phyloP scores from a whole-genome alignment of 2,329 filamentous ascomycete species.

The Monosporascus cannonballus region DNA sequence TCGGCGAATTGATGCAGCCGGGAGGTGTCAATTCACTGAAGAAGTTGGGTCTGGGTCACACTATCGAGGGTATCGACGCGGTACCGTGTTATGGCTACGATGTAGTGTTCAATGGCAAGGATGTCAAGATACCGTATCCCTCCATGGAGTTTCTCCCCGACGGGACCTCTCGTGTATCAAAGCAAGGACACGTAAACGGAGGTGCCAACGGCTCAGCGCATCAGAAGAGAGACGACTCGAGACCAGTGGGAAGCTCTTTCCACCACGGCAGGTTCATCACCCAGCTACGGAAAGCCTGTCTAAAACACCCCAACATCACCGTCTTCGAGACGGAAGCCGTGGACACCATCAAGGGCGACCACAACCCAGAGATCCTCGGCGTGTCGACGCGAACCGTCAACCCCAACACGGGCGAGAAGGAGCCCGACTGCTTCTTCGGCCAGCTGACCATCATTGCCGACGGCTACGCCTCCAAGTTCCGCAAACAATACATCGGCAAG shows the following conservation, averaged over 20 bases:
- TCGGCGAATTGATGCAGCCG: slow-evolving; percentile 91
- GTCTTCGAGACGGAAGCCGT: slow-evolving; percentile 86
- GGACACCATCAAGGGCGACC: slow-evolving; percentile 64
- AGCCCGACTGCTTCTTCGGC: slow-evolving; percentile 76
- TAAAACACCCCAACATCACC: slow-evolving; percentile 74
- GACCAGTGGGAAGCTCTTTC: slow-evolving; percentile 72
- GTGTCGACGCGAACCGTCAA: slow-evolving; percentile 68
- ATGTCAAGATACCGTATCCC: slow-evolving; percentile 76
- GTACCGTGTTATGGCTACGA: slow-evolving; percentile 80
- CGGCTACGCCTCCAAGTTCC: slow-evolving; percentile 88
- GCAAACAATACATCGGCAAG: slow-evolving; percentile 66
- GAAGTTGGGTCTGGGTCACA: slow-evolving; percentile 73
- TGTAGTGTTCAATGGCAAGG: slow-evolving; percentile 71
- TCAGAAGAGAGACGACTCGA: slow-evolving; percentile 22
- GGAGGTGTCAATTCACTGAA: slow-evolving; percentile 78
- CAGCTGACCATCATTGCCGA: slow-evolving; percentile 84
- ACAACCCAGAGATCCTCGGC: slow-evolving; percentile 69
- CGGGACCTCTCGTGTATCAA: slow-evolving; percentile 20
- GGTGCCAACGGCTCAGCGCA: slow-evolving; percentile 23
- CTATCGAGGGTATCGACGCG: slow-evolving; percentile 83
- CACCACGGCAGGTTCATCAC: slow-evolving; percentile 93
- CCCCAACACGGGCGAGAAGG: slow-evolving; percentile 47
- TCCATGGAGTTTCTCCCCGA: slow-evolving; percentile 44
- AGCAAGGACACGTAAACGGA: slow-evolving; percentile 16
- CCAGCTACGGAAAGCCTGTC: slow-evolving; percentile 70